phyloP scores from a whole-genome alignment of 352 stramenopile species.

The Globisporangium abappressorium region DNA sequence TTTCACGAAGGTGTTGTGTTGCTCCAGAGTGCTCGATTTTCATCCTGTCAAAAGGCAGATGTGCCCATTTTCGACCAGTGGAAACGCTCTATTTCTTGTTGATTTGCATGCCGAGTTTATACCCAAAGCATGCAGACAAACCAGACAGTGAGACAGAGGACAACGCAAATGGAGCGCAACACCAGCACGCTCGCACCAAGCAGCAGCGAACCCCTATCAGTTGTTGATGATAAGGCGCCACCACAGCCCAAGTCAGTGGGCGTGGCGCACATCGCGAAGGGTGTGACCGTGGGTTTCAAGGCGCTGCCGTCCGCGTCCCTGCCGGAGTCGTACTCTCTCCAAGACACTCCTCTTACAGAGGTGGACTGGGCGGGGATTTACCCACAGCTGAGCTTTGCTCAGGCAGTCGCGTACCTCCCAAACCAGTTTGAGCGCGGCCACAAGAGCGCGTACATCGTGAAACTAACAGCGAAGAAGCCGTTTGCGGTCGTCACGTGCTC shows the following conservation, averaged over 20 bases:
- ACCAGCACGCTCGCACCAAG: background rate
- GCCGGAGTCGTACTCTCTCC: background rate
- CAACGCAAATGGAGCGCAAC: background rate
- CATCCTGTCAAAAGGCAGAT: background rate
- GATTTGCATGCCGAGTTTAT: background rate
- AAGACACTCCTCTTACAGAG: background rate
- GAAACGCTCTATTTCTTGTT: background rate
- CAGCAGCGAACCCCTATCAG: background rate
- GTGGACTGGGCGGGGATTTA: constrained; percentile 27
- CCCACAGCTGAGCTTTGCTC: constrained; percentile 24
- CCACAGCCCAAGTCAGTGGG: background rate
- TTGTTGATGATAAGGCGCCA: background rate
- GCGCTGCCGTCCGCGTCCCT: constrained; percentile 9
- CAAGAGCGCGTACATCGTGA: constrained; percentile 14
- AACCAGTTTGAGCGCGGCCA: constrained; percentile 27
- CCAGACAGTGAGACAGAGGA: background rate
- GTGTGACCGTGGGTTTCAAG: constrained; percentile 14
- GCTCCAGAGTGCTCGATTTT: background rate
- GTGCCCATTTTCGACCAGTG: background rate
- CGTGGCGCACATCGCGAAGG: background rate
- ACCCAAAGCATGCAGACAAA: background rate
- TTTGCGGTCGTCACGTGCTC: constrained; percentile 11
- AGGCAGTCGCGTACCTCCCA: constrained; percentile 24
- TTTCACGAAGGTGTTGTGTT: background rate
- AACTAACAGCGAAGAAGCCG: constrained; percentile 6